Base-by-base conservation (phyloP, 2,329 filamentous ascomycete species). In the Epicoccum nigrum region DNA sequence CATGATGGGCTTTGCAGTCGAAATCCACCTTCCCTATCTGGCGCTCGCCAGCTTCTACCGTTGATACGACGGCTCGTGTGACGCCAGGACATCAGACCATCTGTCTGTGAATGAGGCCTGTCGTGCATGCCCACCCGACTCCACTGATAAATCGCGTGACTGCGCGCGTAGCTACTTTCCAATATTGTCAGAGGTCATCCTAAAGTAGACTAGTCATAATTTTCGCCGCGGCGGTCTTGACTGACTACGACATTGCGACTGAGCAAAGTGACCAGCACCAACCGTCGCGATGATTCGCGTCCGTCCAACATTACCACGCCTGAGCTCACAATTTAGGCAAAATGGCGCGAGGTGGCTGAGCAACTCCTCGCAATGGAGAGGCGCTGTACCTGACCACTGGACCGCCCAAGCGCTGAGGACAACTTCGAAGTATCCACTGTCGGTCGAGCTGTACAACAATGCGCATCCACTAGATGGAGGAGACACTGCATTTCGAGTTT, bases 241-340 rank as follows among this genome's bases (percentile, higher is more conserved):
- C 20, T 15, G 12, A 38, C 16, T 27, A 11, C 43, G 39, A 27
- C 16, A 21, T 27, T 9, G 20, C 43, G 16, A 52, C 27, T 51
- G 15, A 25, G 37, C 17, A n/a, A 20, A 23, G 27, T 32, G 15
- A 42, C 31, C 13, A 25, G 13, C 32, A 39, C 4, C 43, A 52
- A 19, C 46, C 51, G 45, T 20, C 50, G 44, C 46, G 44, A 65
- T 65, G 60, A 52, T 60, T 40, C 59, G 60, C 48, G 45, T 56
- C 55, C 62, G 51, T 19, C 47, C 54, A 19, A 45, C 45, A 16
- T 34, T 53, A 33, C 47, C 38, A 45, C 60, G 51, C 20, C 32
- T 47, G 20, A 16, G 33, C 5, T 17, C 12, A 30, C 27, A 7
- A 19, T 7, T n/a, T 2, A 13, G 4, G 7, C 11, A 3, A 13